Percentiles rank a stretch among this genome's conserved stretches.
These are phyloP conservation scores for Centaurea solstitialis DNA, from an alignment of 129 eudicot genomes.

Conservation along the genomic window DNA sequence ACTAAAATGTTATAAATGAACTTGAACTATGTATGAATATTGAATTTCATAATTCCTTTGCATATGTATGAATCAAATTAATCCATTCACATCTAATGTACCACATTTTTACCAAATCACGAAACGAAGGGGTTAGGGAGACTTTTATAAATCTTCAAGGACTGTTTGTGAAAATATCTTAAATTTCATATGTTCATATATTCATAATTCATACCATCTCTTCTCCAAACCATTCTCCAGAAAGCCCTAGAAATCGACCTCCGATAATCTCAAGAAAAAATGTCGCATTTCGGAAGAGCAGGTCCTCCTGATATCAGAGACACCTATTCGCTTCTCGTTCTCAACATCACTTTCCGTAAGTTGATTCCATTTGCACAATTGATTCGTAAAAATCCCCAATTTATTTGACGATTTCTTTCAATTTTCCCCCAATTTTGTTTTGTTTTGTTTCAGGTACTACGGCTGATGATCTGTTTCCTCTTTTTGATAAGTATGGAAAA, in stretches of 20 bases:
- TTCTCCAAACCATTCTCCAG: not conserved
- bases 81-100: too few species aligned
- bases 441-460: slow-evolving; percentile 54
- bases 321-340: slow-evolving; percentile 90
- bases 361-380: not conserved
- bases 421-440: not conserved
- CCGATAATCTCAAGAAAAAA: slow-evolving; percentile 11
- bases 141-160: not conserved
- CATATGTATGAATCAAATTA: too few species aligned
- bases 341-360: slow-evolving; percentile 84
- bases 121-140: not conserved
- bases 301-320: slow-evolving; percentile 94
- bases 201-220: not conserved
- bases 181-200: not conserved
- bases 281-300: slow-evolving; percentile 93
- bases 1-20: too few species aligned
- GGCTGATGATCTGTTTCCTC: slow-evolving; percentile 87
- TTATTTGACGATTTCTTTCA: not conserved
- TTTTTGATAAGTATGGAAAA: slow-evolving; percentile 82
- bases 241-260: not conserved
- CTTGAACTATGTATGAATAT: too few species aligned
- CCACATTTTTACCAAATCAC: not conserved
- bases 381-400: not conserved
- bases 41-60: too few species aligned
- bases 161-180: not conserved